phyloP scores from a whole-genome alignment of 2,329 filamentous ascomycete genomes.

The Sarocladium strictum region DNA sequence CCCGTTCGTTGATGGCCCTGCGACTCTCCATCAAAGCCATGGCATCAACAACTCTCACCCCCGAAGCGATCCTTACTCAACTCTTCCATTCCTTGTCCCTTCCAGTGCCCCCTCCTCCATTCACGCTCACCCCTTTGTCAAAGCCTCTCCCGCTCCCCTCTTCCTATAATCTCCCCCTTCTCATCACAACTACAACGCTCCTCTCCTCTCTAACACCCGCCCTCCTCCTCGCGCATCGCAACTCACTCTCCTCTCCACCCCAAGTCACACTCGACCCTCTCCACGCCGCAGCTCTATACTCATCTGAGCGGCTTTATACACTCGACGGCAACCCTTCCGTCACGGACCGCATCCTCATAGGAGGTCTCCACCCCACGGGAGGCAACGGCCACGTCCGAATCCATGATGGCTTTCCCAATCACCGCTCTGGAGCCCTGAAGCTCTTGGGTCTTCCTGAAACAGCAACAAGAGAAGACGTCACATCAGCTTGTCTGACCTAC shows the following conservation, averaged over 20 bases:
- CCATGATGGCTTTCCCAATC: conserved; percentile 1
- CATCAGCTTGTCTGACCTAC: neutral
- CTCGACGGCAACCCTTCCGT: neutral
- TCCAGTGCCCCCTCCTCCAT: neutral
- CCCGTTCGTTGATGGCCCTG: too few species aligned
- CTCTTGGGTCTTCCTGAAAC: neutral
- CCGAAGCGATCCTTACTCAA: neutral
- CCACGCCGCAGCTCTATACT: neutral
- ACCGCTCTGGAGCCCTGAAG: neutral
- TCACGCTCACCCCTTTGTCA: neutral
- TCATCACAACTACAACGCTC: conserved; percentile 2
- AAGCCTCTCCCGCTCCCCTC: neutral
- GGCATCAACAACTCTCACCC: neutral
- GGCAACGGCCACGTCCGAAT: neutral
- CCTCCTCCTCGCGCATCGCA: neutral
- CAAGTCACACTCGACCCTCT: neutral
- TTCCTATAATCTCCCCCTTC: neutral
- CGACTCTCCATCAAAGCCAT: neutral
- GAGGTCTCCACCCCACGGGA: neutral
- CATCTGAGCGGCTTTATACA: neutral
- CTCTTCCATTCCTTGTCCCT: neutral
- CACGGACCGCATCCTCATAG: neutral
- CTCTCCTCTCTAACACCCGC: neutral
- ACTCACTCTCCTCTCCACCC: neutral
- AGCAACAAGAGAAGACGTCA: neutral